Conservation (phyloP, 441 rosid genomes). For the Adansonia grandidieri region DNA sequence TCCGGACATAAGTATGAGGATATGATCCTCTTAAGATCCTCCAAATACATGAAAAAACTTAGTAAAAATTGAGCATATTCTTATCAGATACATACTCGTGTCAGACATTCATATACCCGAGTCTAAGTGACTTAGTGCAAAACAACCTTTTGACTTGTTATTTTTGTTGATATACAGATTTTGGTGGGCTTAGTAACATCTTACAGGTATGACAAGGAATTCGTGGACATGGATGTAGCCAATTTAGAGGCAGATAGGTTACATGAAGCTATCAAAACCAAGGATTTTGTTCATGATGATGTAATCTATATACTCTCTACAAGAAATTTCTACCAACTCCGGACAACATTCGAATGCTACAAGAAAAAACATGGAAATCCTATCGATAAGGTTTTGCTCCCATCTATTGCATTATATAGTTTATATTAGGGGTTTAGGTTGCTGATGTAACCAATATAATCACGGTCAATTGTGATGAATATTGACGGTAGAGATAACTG, state of each 20-base stretch:
- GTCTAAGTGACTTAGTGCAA: neutral
- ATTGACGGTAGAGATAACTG: too few species aligned
- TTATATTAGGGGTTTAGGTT: neutral
- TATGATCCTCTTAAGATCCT: neutral
- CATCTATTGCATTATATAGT: neutral
- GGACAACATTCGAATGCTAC: conserved; percentile 67
- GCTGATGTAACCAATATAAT: too few species aligned
- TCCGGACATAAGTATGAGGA: neutral
- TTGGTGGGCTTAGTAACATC: conserved; percentile 71
- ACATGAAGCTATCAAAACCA: conserved; percentile 61
- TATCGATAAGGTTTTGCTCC: conserved; percentile 59
- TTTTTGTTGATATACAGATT: conserved; percentile 47
- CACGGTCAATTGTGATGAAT: too few species aligned
- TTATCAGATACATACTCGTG: too few species aligned
- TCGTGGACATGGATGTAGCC: conserved; percentile 55
- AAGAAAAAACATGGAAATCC: conserved; percentile 55
- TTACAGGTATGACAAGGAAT: conserved; percentile 72
- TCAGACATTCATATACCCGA: neutral
- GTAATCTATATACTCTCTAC: conserved; percentile 61
- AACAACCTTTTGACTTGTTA: conserved; percentile 9
- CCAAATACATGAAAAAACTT: neutral
- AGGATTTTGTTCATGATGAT: conserved; percentile 66
- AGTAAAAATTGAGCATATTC: too few species aligned
- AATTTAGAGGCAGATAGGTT: conserved; percentile 63
- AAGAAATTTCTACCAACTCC: conserved; percentile 75